phyloP scores from a whole-genome alignment of 352 stramenopile species.

The Pythium phragmiticola region DNA sequence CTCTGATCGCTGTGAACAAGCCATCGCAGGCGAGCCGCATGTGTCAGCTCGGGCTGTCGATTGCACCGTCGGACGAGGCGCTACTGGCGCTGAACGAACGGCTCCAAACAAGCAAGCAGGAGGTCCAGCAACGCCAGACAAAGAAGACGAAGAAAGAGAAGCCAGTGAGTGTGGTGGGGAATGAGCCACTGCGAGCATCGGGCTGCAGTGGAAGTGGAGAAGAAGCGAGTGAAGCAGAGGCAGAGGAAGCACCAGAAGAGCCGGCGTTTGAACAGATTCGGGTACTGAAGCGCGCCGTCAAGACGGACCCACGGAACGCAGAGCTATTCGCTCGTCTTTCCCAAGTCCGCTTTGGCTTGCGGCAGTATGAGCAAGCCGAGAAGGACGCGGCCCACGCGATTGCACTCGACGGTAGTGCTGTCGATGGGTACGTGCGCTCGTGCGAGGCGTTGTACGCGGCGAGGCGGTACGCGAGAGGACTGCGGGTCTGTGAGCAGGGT shows the following conservation, averaged over 20 bases:
- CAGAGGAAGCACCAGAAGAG: conserved; percentile 10
- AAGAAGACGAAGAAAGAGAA: not conserved
- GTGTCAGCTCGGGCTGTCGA: conserved; percentile 13
- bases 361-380: conserved; percentile 22
- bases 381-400: conserved; percentile 17
- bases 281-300: conserved; percentile 18
- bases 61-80: conserved; percentile 15
- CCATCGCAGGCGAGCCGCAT: conserved; percentile 12
- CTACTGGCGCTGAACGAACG: conserved; percentile 3
- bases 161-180: not conserved
- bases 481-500: conserved; percentile 23
- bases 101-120: not conserved
- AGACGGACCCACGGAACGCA: not conserved
- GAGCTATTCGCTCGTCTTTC: not conserved
- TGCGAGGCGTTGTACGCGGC: conserved; percentile 20
- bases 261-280: conserved; percentile 15
- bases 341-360: conserved; percentile 11
- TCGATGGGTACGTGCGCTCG: conserved; percentile 14
- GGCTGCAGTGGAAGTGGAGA: not conserved
- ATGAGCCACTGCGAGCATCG: not conserved
- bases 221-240: not conserved
- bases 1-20: conserved; percentile 13
- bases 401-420: not conserved
- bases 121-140: not conserved
- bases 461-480: conserved; percentile 17